Conservation (phyloP, 257 asterid genomes). For the Gardenia jasminoides region DNA sequence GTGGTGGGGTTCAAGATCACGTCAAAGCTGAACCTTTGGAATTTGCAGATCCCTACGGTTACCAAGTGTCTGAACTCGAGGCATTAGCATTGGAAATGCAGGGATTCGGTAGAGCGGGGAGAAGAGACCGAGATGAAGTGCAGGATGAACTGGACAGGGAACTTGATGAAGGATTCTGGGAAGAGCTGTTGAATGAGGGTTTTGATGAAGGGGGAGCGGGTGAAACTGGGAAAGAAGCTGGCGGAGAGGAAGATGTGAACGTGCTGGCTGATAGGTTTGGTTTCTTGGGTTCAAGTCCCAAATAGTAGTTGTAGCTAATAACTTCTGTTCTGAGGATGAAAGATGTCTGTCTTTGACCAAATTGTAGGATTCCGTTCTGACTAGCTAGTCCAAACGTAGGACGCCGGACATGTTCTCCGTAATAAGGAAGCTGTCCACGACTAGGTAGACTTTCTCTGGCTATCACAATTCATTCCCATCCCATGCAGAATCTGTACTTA, state of each 20-base stretch:
- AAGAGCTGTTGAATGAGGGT: constrained; percentile 62
- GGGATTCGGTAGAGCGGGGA: constrained; percentile 50
- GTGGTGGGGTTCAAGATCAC: not conserved
- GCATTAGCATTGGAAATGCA: constrained; percentile 86
- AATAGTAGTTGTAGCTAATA: constrained; percentile 10
- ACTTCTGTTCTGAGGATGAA: constrained; percentile 21
- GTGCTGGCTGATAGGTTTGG: constrained; percentile 62
- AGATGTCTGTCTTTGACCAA: not conserved
- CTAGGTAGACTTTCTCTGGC: constrained; percentile 18
- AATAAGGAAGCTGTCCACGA: not conserved
- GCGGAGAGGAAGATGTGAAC: constrained; percentile 48
- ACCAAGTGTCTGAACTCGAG: constrained; percentile 67
- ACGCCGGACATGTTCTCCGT: not conserved
- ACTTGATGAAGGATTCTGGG: constrained; percentile 83
- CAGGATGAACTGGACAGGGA: constrained; percentile 34
- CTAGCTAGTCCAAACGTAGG: not conserved
- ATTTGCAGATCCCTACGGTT: constrained; percentile 18
- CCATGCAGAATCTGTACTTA: not conserved
- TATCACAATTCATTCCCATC: not conserved
- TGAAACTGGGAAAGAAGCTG: constrained; percentile 11
- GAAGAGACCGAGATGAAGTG: constrained; percentile 33
- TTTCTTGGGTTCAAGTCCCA: constrained; percentile 51
- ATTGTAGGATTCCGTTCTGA: not conserved
- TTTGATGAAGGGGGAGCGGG: constrained; percentile 32
- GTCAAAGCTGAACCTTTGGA: constrained; percentile 56